A percentile compares a stretch with the other conserved stretches of the same genome.
Evolutionary conservation across 192 early-diverging fungal species (phyloP).

Genomic region (Entomortierella beljakovae): DNA sequence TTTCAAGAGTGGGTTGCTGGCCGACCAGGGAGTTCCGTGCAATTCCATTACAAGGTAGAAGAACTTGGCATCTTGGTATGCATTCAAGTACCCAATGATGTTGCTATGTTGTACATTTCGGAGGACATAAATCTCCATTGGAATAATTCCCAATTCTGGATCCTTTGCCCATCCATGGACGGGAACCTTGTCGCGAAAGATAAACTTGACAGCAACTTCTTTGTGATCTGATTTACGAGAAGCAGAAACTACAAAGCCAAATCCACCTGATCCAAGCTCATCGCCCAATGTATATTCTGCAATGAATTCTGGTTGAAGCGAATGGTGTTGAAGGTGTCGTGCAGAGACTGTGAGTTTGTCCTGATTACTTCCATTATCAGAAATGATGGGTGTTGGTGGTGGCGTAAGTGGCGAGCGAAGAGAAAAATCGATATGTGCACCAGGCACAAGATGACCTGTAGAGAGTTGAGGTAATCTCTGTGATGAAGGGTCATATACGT

Average conservation of each 20-base stretch:
- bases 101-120: conserved; percentile 67
- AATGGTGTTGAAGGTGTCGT: conserved; percentile 52
- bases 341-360: conserved; percentile 55
- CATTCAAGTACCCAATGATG: conserved; percentile 66
- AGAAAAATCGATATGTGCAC: conserved; percentile 10
- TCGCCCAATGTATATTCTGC: conserved; percentile 61
- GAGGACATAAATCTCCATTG: conserved; percentile 72
- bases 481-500: conserved; percentile 24
- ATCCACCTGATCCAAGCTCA: conserved; percentile 81
- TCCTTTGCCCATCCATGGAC: conserved; percentile 65
- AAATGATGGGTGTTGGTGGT: conserved; percentile 44
- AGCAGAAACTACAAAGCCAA: conserved; percentile 80
- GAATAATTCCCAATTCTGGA: conserved; percentile 63
- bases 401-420: conserved; percentile 42
- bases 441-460: conserved; percentile 29
- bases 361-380: conserved; percentile 15
- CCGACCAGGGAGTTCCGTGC: conserved; percentile 70
- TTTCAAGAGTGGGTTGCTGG: conserved; percentile 46
- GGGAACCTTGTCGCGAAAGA: conserved; percentile 68
- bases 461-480: conserved; percentile 31
- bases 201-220: conserved; percentile 77
- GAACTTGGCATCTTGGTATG: conserved; percentile 64
- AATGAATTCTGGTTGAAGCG: conserved; percentile 60
- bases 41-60: conserved; percentile 77
- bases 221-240: conserved; percentile 59